Evolutionary conservation across 2,329 filamentous ascomycete genomes (phyloP), one percentile per base, ranked within the genome.

Genomic region (Lomentospora prolificans): DNA sequence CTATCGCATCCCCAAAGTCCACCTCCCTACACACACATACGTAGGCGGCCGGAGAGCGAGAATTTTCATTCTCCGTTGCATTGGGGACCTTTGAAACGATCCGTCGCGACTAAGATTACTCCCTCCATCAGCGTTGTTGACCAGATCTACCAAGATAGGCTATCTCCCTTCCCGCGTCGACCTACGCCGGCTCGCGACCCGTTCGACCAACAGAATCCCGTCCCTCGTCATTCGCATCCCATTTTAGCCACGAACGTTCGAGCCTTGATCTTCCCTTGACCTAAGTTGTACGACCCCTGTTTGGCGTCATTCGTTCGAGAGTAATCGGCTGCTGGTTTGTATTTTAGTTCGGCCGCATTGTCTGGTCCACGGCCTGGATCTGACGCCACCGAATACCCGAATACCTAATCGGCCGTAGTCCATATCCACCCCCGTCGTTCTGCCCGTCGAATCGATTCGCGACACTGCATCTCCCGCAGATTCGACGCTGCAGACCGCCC

Each of bases 311-410:
- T 48, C 44, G 44, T 48, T 48, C 24, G 24, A 48, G 44, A 48
- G 44, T 22, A 48, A 48, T 48, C 44, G 41, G 17, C 41, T 46
- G n/a, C 19, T 19, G 44, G 44, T 19, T 48, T 48, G 44, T 22
- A n/a, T 48, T 48, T 48, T 48, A 48, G 44, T 48, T 48, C 44
- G 44, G 44, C 44, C 44, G 44, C 44, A 48, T 48, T 48, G 44
- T 48, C 17, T 48, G 44, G 44, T 48, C 22, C 44, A 48, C 44
- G 44, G 44, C 44, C 22, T 48, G 44, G 44, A 48, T 19, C 44
- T 25, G 44, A 48, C 44, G 44, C 44, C 44, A 48, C 44, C 22
- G 17, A 48, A 8, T 48, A 48, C 44, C 44, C 44, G 44, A 48
- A 48, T 48, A 48, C 44, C 44, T 48, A 48, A 48, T 48, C 44